Conservation (phyloP, 2,329 filamentous ascomycete species). For the Sporothrix brunneoviolacea region DNA sequence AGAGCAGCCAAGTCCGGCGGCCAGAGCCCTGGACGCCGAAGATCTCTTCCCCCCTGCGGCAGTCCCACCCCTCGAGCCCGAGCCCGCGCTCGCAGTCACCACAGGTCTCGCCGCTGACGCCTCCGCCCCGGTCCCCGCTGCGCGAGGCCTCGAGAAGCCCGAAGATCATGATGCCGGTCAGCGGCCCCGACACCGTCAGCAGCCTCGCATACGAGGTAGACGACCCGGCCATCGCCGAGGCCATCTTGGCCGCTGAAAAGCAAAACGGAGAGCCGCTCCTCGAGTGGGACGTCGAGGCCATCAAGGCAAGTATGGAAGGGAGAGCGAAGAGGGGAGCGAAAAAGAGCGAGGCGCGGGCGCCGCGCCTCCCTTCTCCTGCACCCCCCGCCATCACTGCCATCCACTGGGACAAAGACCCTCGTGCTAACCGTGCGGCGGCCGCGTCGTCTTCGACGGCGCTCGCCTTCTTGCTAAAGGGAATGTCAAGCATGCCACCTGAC, state of each 20-base stretch:
- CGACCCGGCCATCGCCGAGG: neutral
- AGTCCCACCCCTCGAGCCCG: slow-evolving; percentile 2
- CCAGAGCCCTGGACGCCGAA: slow-evolving; percentile 5
- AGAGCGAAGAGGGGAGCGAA: neutral
- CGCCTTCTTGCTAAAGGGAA: slow-evolving; percentile 7
- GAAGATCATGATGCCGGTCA: too few species aligned
- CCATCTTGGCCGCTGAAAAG: neutral
- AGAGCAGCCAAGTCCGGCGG: neutral
- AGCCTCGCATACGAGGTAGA: neutral
- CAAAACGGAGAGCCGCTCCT: slow-evolving; percentile 10
- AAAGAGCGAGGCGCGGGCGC: neutral
- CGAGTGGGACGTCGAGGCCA: slow-evolving; percentile 15
- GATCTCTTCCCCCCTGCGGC: slow-evolving; percentile 7
- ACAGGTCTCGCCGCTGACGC: slow-evolving; percentile 6
- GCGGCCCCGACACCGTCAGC: too few species aligned
- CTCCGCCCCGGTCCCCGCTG: slow-evolving; percentile 6
- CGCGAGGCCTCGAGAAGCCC: neutral
- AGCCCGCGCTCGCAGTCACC: neutral
- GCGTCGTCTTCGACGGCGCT: slow-evolving; percentile 13
- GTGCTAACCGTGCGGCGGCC: slow-evolving; percentile 14
- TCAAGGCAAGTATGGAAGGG: slow-evolving; percentile 15
- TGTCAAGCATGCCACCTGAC: neutral
- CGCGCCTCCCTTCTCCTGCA: too few species aligned
- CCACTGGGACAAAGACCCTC: slow-evolving; percentile 3
- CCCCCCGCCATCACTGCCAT: neutral